A percentile compares a stretch with the other conserved stretches of the same genome.
These are phyloP conservation scores for Euphorbia celastroides DNA, from an alignment of 441 rosid genomes.

Conservation along the genomic window DNA sequence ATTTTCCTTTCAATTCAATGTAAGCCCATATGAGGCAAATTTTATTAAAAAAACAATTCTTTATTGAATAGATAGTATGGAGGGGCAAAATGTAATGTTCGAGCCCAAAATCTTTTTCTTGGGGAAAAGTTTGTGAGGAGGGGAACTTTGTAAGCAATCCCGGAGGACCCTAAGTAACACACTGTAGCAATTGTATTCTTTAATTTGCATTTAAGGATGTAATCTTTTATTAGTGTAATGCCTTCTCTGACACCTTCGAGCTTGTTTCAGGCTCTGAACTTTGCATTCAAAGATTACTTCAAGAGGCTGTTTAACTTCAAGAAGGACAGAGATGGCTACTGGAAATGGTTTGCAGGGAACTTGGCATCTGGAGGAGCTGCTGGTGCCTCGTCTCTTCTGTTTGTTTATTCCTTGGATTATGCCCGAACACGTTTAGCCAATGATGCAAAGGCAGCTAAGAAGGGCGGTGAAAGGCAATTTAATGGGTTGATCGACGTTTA, in stretches of 20 bases:
- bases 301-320: conserved; percentile 90
- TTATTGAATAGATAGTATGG: no score
- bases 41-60: no score
- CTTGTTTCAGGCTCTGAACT: conserved; percentile 68
- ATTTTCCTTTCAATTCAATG: no score
- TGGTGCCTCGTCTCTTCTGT: conserved; percentile 89
- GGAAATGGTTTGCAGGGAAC: conserved; percentile 98
- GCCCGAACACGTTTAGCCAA: conserved; percentile 91
- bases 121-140: no score
- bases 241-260: neutral
- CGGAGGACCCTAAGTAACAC: no score
- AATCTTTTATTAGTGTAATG: neutral
- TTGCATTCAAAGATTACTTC: conserved; percentile 91
- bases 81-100: no score
- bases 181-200: neutral
- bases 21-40: no score
- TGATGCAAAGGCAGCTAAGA: conserved; percentile 78
- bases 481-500: conserved; percentile 82
- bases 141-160: no score
- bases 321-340: conserved; percentile 88
- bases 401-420: conserved; percentile 83
- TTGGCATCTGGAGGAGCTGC: conserved; percentile 97
- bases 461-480: conserved; percentile 92
- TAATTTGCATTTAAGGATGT: neutral
- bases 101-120: no score